A percentile compares a stretch with the other conserved stretches of the same genome.
phyloP scores from a whole-genome alignment of 176 grass and related monocot species.

The Cymbopogon citratus region DNA sequence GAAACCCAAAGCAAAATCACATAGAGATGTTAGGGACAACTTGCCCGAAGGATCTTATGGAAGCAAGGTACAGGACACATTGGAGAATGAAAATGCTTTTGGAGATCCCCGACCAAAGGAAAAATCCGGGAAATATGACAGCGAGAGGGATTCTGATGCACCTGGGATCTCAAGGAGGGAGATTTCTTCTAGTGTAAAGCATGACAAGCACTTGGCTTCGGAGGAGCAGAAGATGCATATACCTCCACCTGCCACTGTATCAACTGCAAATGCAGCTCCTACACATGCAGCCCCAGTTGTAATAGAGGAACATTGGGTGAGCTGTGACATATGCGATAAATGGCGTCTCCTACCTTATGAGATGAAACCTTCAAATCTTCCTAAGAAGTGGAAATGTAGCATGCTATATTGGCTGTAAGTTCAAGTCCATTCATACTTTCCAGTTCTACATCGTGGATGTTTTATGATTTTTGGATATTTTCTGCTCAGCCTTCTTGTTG shows the following conservation, averaged over 20 bases:
- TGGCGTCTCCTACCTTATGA: constrained; percentile 96
- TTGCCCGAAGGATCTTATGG: constrained; percentile 33
- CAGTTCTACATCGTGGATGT: not conserved
- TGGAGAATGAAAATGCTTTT: constrained; percentile 50
- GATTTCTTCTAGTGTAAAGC: constrained; percentile 41
- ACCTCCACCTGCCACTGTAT: constrained; percentile 44
- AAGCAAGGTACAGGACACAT: constrained; percentile 21
- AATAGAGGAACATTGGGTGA: constrained; percentile 93
- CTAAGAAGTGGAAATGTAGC: constrained; percentile 89
- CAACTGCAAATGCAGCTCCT: constrained; percentile 41
- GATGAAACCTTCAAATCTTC: constrained; percentile 55
- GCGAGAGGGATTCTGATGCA: constrained; percentile 49
- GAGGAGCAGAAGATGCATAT: constrained; percentile 46
- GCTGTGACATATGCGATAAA: constrained; percentile 88
- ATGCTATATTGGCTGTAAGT: constrained; percentile 98
- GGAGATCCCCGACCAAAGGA: constrained; percentile 38
- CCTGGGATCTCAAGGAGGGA: constrained; percentile 45
- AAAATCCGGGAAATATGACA: constrained; percentile 46
- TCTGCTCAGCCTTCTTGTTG: not conserved
- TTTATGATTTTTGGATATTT: not conserved
- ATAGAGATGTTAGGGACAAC: constrained; percentile 39
- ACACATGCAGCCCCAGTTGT: constrained; percentile 39
- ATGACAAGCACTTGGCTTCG: constrained; percentile 33
- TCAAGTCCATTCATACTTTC: constrained; percentile 18
- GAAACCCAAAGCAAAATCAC: constrained; percentile 51